Base-by-base conservation (phyloP, 116 monocot species). In the Thalassia testudinum region DNA sequence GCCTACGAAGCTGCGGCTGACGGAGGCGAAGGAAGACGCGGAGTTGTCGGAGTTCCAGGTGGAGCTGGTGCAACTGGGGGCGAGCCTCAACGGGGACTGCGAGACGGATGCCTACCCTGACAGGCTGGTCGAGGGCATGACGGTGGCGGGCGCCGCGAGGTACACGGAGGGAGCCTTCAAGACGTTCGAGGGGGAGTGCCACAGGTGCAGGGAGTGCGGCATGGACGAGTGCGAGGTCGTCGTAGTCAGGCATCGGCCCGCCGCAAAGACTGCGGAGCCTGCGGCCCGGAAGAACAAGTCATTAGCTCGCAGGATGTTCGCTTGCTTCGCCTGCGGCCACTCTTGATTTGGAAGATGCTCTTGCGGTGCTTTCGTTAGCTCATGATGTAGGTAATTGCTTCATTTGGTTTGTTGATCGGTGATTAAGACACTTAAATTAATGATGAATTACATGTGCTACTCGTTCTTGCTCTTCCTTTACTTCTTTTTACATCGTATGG, bases 11-110 rank as follows among this genome's bases (percentile, higher is more conserved):
- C 52, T 87, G 64, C 38, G 81, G 19, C 19, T 28, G 21, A 67
- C 63, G 0, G 87, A 56, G 0, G 83, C 80, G 0, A 58, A 14
- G 0, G 87, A 87, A 10, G 51, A 50, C 0, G 51, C 52, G 23
- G 47, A 47, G 15, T 55, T 84, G 42, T 76, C 80, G 8, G 87
- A 93, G 48, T 83, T 87, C 52, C 93, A 93, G 38, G 37, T 26
- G 43, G 93, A 83, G 62, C 23, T 93, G 63, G 87, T 87, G 34
- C 93, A 93, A 22, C 20, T 93, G 27, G 83, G 59, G 4, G 84
- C 84, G 5, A 75, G 64, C 7, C 73, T 93, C 13, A 87, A 84
- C 18, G 93, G 87, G 3, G 93, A 93, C 42, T 66, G 62, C 66
- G 38, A 4, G 6, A 84, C 67, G 53, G 72, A 69, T 19, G 58